Base-by-base conservation (phyloP, 441 rosid genomes). In the Gossypium laxum region DNA sequence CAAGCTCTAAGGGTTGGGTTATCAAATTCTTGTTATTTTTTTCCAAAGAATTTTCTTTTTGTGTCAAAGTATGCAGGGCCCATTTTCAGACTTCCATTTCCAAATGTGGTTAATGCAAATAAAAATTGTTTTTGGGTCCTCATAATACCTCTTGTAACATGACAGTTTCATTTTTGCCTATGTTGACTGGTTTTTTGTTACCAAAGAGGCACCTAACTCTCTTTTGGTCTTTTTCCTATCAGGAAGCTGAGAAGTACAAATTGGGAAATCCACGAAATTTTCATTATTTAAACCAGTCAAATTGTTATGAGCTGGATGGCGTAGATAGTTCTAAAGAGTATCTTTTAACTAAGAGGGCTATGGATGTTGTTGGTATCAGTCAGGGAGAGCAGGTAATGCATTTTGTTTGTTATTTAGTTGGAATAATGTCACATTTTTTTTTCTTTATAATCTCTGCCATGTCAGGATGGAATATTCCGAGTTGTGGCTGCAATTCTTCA, bases 401-500 rank as follows among this genome's bases (percentile, higher is more conserved):
- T 77, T 28, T 18, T 7, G 73, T 43, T 24, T 0, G 0, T 58
- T 43, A 3, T 57, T 26, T 45, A 57, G 17, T 57, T 8, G n/a
- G 11, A 57, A 11, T 58, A n/a, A n/a, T 24, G 14, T 45, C 24
- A 14, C 3, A 24, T 24, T 51, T 21, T 0, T 0, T 56, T 22
- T 14, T 54, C 21, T 38, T 69, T 5, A 55, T 69, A 80, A 51
- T 43, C 69, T 60, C 47, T 71, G 51, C 74, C 66, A 59, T 71
- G 17, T 17, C 80, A 94, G 98, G 95, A 94, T 81, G 96, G 85
- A 14, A 86, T 94, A 76, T 94, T 94, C 69, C 90, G 88, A 18
- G 89, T 91, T 76, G 93, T 94, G 72, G 98, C 98, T 75, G 96
- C 96, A 71, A 86, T 94, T 80, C 89, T 94, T 70, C 97, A 94